Base-by-base conservation (phyloP, 2,329 filamentous ascomycete genomes). In the Plenodomus biglobosus region DNA sequence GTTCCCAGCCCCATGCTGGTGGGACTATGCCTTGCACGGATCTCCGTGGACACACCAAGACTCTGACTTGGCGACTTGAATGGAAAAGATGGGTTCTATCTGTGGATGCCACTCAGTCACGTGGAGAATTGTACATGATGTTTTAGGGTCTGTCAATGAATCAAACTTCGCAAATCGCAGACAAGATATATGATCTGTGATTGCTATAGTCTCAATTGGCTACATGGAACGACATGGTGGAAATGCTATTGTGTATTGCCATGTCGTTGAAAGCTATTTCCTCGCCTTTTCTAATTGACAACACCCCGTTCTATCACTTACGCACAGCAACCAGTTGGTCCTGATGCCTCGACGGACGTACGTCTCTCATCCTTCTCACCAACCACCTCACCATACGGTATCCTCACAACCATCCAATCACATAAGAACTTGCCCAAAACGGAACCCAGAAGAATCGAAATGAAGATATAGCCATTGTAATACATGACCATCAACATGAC, bases 371-470 rank as follows among this genome's bases (percentile, higher is more conserved):
- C 62, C 46, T 66, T 66, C 21, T 64, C 61, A n/a, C 55, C 58
- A 8, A 50, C 38, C 10, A 39, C 49, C 13, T 50, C 55, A 11
- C 27, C 27, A 17, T 61, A 66, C 1, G 64, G 63, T 32, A 68
- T 59, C 21, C 62, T 47, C 42, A 69, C 64, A 6, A 69, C 65
- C 61, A 69, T 61, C 86, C 87, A 92, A 22, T 84, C 81, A 66
- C 90, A 92, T 50, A 88, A 64, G 55, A 91, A 89, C 11, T 81
- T 78, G 15, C 89, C 90, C 4, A 92, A 47, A 55, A 83, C 90
- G 0, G 86, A 83, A 1, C 90, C 90, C 46, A 92, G 80, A 53
- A 92, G 82, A 68, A 94, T 90, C 58, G 84, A 89, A 50, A 92
- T 85, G 68, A 94, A 88, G 54, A 94, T 80, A 71, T 90, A 94